Conservation (phyloP, 495 filamentous ascomycete species). For the Aspergillus carlsbadensis region DNA sequence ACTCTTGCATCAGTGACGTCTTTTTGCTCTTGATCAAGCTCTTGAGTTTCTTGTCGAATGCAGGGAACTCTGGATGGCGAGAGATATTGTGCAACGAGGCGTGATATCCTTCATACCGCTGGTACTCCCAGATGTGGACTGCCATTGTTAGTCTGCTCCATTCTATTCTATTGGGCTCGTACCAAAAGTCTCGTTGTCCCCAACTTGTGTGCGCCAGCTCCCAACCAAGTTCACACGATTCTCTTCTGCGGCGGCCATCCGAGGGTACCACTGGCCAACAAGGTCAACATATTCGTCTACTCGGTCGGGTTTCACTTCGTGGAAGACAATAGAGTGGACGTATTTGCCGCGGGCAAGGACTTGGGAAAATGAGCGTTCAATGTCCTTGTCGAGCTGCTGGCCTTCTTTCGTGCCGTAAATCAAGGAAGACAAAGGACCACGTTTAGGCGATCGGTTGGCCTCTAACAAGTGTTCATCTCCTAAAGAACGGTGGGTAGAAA, state of each 20-base stretch:
- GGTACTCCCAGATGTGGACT: constrained; percentile 99
- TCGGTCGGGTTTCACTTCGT: constrained; percentile 92
- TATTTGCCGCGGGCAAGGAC: constrained; percentile 96
- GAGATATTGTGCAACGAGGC: constrained; percentile 82
- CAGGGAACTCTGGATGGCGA: constrained; percentile 72
- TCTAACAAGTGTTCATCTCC: constrained; percentile 51
- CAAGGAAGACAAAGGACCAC: constrained; percentile 59
- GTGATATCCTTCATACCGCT: constrained; percentile 95
- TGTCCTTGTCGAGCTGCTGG: constrained; percentile 85
- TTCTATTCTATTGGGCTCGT: constrained; percentile 22
- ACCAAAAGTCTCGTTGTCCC: constrained; percentile 98
- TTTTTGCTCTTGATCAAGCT: constrained; percentile 77
- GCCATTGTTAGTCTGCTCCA: constrained; percentile 4
- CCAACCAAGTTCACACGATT: constrained; percentile 95
- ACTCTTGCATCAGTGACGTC: constrained; percentile 96
- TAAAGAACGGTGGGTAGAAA: constrained; percentile 56
- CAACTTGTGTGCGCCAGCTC: constrained; percentile 98
- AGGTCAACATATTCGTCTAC: constrained; percentile 93
- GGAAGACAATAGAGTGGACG: constrained; percentile 96
- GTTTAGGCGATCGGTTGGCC: constrained; percentile 39
- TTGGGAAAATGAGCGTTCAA: constrained; percentile 91
- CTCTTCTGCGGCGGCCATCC: constrained; percentile 73
- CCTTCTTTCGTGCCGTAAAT: constrained; percentile 98
- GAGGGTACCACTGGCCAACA: constrained; percentile 90
- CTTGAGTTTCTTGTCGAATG: constrained; percentile 80